Percentiles rank a stretch among this genome's conserved stretches.
Conservation (phyloP, 225 moss, liverwort and hornwort genomes). For the Ulota crispa region DNA sequence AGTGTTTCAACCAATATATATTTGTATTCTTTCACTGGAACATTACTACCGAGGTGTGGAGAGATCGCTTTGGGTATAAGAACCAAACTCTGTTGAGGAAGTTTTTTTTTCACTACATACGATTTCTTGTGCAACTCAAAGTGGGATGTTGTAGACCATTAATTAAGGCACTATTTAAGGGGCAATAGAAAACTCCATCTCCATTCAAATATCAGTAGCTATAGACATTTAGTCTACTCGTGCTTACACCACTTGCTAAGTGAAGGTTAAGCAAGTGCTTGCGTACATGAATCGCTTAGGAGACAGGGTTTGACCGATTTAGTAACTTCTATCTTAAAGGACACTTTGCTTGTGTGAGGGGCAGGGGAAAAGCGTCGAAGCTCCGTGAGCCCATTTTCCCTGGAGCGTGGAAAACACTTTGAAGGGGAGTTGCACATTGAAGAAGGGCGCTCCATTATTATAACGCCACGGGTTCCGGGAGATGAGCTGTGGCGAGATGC, state of each 20-base stretch:
- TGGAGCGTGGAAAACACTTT: constrained; percentile 21
- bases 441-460: constrained; percentile 35
- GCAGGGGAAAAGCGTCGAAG: constrained; percentile 30
- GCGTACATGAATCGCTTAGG: background rate
- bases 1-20: background rate
- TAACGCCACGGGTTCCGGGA: constrained; percentile 47
- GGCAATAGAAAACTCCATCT: background rate
- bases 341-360: background rate
- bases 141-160: background rate
- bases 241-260: background rate
- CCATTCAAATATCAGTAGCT: background rate
- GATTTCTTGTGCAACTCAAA: background rate
- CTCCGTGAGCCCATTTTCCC: constrained; percentile 7
- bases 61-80: background rate
- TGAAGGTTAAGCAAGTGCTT: background rate
- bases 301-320: background rate
- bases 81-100: background rate
- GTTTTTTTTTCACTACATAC: background rate
- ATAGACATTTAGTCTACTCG: background rate
- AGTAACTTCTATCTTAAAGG: background rate
- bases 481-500: constrained; percentile 40
- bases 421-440: constrained; percentile 43
- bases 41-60: background rate
- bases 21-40: background rate
- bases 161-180: background rate